These are phyloP conservation scores for Yarrowia galli DNA, from an alignment of 1,139 yeast genomes.

Conservation along the genomic window DNA sequence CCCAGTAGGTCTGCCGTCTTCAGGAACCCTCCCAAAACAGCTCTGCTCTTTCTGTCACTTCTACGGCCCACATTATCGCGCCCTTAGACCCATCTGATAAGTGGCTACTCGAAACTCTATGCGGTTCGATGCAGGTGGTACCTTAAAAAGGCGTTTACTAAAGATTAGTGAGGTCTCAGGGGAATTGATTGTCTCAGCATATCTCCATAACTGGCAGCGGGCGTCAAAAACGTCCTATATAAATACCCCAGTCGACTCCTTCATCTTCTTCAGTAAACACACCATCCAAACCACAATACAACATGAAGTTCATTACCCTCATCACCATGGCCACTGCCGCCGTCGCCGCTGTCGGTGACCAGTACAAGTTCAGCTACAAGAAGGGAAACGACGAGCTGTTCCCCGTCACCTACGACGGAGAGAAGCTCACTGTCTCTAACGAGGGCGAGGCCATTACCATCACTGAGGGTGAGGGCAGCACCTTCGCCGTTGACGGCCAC, in stretches of 20 bases:
- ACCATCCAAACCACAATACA: not conserved
- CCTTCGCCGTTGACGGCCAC: not conserved
- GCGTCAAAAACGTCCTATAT: not conserved
- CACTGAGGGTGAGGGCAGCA: not conserved
- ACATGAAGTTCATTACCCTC: slow-evolving; percentile 3
- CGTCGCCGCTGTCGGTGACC: not conserved
- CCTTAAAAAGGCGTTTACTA: not conserved
- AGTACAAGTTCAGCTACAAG: not conserved
- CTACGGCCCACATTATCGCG: not conserved
- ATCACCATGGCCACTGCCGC: slow-evolving; percentile 4
- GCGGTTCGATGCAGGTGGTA: slow-evolving; percentile 6
- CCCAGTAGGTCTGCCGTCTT: no score
- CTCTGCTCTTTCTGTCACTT: not conserved
- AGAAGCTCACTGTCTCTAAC: not conserved
- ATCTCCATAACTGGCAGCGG: not conserved
- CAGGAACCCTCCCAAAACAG: no score
- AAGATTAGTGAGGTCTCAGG: slow-evolving; percentile 12
- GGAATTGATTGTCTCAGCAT: not conserved
- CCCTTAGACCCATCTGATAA: not conserved
- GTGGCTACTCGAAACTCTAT: not conserved
- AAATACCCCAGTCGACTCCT: not conserved
- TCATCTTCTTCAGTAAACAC: not conserved
- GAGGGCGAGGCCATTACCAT: not conserved
- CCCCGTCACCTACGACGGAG: not conserved
- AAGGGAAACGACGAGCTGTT: not conserved